Conservation (phyloP, 2,329 filamentous ascomycete genomes). For the Dothistroma pini region DNA sequence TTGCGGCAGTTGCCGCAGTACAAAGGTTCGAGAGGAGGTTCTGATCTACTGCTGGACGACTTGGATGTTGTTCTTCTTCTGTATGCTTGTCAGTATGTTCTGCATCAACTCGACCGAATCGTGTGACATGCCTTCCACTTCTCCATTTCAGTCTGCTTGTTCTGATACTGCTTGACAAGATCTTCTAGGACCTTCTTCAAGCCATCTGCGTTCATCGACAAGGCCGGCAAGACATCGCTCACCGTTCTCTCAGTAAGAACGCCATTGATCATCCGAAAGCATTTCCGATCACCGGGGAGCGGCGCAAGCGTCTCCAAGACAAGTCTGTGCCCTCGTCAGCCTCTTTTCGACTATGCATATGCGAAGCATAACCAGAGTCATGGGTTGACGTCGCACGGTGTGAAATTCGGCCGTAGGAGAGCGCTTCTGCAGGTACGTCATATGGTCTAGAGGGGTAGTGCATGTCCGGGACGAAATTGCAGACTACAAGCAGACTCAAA, state of each 20-base stretch:
- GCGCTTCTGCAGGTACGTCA: conserved; percentile 9
- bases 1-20: background rate
- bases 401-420: background rate
- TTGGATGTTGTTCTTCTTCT: conserved; percentile 90
- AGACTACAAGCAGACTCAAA: background rate
- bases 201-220: conserved; percentile 91
- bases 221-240: conserved; percentile 81
- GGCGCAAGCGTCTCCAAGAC: conserved; percentile 89
- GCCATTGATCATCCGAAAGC: conserved; percentile 98
- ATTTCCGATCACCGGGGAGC: conserved; percentile 81
- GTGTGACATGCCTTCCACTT: conserved; percentile 81
- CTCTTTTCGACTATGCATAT: conserved; percentile 4
- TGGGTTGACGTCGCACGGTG: conserved; percentile 9
- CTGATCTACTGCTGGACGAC: conserved; percentile 63
- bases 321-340: conserved; percentile 56
- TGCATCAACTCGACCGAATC: background rate
- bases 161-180: conserved; percentile 92
- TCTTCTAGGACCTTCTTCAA: conserved; percentile 92
- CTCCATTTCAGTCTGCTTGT: conserved; percentile 91
- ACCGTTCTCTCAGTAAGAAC: conserved; percentile 93
- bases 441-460: background rate
- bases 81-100: conserved; percentile 26
- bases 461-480: background rate
- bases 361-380: conserved; percentile 8
- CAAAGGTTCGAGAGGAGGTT: background rate